phyloP scores from a whole-genome alignment of 1,284 basidiomycete species.

The Retiboletus flavoniger region DNA sequence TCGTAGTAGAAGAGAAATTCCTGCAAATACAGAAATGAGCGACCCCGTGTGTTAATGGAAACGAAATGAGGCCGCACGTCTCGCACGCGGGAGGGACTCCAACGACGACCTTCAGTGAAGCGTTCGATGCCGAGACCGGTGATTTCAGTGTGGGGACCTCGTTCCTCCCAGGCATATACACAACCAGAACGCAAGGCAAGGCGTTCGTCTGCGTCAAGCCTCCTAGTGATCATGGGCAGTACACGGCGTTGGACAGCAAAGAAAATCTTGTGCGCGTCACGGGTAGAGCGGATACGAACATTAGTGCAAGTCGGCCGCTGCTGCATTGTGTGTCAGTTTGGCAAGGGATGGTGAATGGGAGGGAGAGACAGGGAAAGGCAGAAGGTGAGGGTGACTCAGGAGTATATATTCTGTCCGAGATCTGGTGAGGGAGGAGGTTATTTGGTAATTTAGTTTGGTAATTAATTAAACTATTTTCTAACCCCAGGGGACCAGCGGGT shows the following conservation, averaged over 20 bases:
- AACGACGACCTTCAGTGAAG: constrained; percentile 75
- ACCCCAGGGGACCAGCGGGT: constrained; percentile 16
- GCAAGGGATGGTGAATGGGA: constrained; percentile 4
- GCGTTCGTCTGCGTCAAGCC: constrained; percentile 75
- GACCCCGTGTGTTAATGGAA: background rate
- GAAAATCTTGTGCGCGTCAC: constrained; percentile 80
- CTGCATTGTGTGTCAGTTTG: constrained; percentile 42
- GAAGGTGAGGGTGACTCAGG: constrained; percentile 11
- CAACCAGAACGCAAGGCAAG: constrained; percentile 64
- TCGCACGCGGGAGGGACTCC: constrained; percentile 75
- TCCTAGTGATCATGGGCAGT: constrained; percentile 71
- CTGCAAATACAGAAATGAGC: constrained; percentile 37
- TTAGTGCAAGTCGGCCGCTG: constrained; percentile 68
- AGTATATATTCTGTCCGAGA: constrained; percentile 37
- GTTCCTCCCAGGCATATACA: constrained; percentile 83
- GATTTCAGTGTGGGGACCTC: constrained; percentile 70
- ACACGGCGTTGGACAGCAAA: constrained; percentile 63
- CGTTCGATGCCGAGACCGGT: constrained; percentile 77
- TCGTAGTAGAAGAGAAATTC: constrained; percentile 83
- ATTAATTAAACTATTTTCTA: constrained; percentile 43
- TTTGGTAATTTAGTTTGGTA: constrained; percentile 35
- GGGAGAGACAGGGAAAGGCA: constrained; percentile 1
- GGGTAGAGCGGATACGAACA: constrained; percentile 69
- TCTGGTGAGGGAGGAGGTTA: constrained; percentile 29
- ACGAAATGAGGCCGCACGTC: constrained; percentile 51